Percentiles rank a stretch among this genome's conserved stretches.
Evolutionary conservation across 805 yeast genomes (phyloP).

Genomic region (Monosporozyma servazzii): DNA sequence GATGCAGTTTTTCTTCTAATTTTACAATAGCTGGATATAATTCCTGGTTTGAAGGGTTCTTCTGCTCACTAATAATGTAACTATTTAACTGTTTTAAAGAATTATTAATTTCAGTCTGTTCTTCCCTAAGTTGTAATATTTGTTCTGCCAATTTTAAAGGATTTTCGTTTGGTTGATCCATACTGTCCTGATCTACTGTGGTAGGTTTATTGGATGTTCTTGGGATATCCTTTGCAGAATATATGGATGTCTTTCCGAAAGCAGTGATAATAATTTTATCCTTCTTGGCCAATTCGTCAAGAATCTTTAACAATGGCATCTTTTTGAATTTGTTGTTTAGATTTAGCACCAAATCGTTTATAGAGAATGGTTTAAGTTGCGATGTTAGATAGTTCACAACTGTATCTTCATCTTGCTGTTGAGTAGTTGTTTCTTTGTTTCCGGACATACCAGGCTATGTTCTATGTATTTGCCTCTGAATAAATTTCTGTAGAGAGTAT

Average conservation of each 20-base stretch:
- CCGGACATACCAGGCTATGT: neutral
- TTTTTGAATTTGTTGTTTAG: conserved; percentile 35
- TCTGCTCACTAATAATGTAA: neutral
- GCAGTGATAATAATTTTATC: conserved; percentile 32
- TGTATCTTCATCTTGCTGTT: conserved; percentile 23
- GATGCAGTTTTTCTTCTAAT: neutral
- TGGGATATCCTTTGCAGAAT: conserved; percentile 33
- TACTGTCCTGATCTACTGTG: conserved; percentile 3
- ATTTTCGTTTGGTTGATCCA: conserved; percentile 2
- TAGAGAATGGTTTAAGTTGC: conserved; percentile 42
- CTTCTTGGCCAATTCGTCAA: conserved; percentile 31
- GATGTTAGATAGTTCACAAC: conserved; percentile 33
- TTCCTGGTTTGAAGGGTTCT: conserved; percentile 1
- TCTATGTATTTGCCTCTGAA: neutral
- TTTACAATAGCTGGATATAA: neutral
- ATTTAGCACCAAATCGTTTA: conserved; percentile 38
- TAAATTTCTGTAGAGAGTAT: neutral
- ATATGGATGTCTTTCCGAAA: conserved; percentile 38
- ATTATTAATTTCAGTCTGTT: conserved; percentile 16
- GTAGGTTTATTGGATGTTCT: conserved; percentile 10
- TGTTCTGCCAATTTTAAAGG: conserved; percentile 4
- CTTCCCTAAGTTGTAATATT: conserved; percentile 18
- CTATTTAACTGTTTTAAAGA: neutral
- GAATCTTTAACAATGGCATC: conserved; percentile 27
- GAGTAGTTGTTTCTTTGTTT: neutral